Evolutionary conservation across 768 basidiomycete genomes (phyloP).

Genomic region (Saitozyma sp.): DNA sequence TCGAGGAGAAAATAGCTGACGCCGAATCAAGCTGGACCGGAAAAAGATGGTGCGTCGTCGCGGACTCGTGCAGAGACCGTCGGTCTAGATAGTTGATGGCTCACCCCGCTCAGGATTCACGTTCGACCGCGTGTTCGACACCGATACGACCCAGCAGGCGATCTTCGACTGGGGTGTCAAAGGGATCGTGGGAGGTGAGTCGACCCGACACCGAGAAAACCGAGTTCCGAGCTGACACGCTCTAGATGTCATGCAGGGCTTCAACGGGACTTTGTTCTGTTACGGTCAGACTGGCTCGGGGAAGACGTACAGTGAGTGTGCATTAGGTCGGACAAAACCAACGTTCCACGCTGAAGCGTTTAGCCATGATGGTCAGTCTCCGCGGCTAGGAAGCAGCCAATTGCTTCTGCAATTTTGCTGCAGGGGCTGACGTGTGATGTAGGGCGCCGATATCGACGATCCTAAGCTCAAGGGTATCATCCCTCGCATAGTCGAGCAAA

Average conservation of each 20-base stretch:
- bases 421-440: constrained; percentile 4
- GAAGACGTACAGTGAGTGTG: constrained; percentile 53
- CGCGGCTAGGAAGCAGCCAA: constrained; percentile 7
- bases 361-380: constrained; percentile 87
- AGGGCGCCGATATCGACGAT: constrained; percentile 97
- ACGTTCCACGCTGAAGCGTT: constrained; percentile 55
- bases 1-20: constrained; percentile 6
- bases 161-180: constrained; percentile 99
- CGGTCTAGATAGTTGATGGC: not conserved
- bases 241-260: constrained; percentile 96
- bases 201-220: not conserved
- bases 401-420: not conserved
- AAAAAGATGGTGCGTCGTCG: constrained; percentile 67
- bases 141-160: constrained; percentile 83
- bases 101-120: constrained; percentile 64
- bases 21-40: constrained; percentile 63
- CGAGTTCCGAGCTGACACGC: constrained; percentile 8
- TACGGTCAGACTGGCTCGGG: constrained; percentile 53
- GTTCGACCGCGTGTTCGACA: constrained; percentile 94
- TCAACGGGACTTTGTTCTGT: constrained; percentile 89
- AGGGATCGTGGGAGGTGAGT: constrained; percentile 85
- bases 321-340: not conserved
- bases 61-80: not conserved
- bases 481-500: constrained; percentile 97
- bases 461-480: constrained; percentile 93